Base-by-base conservation (phyloP, 2,329 filamentous ascomycete genomes). In the Tolypocladium paradoxum region DNA sequence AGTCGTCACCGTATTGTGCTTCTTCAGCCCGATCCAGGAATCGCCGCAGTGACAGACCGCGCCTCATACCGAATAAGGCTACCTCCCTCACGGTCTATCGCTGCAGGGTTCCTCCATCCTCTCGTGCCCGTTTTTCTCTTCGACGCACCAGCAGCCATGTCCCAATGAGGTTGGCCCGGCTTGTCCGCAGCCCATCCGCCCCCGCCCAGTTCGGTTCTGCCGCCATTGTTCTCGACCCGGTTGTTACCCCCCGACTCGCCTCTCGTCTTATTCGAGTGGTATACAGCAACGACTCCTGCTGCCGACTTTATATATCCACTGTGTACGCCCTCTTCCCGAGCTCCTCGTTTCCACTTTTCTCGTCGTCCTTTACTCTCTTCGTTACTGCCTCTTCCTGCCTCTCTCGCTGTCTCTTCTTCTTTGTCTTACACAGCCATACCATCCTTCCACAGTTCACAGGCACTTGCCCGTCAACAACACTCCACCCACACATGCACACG, bases 221-320 rank as follows among this genome's bases (percentile, higher is more conserved):
- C 63, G 61, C 63, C 65, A 63, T 65, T 62, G 58, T 64, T 65
- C 65, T 72, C 66, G 62, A 70, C 70, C 72, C 75, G 70, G 71
- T 68, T 71, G 70, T 66, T 70, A 73, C 68, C 64, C 70, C 70
- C 73, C 70, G 74, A 72, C 72, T 73, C 67, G 60, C 57, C 48
- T 53, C 53, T 54, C 53, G 56, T 55, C 56, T 61, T 59, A 6
- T 31, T 45, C 20, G 37, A 43, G 29, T n/a, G n/a, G n/a, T 47
- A 47, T 49, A 60, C 60, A 16, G 24, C 31, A 18, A 38, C 40
- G 22, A 53, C 56, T n/a, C n/a, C n/a, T 60, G 55, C 46, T 52
- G 50, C 56, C 64, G 66, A 69, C 64, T 66, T 70, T 67, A 67
- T 66, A 67, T 66, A 69, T 64, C 58, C 63, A 65, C 53, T 50